A percentile compares a stretch with the other conserved stretches of the same genome.
phyloP scores from a whole-genome alignment of 805 yeast species.

The Lachancea mirantina region DNA sequence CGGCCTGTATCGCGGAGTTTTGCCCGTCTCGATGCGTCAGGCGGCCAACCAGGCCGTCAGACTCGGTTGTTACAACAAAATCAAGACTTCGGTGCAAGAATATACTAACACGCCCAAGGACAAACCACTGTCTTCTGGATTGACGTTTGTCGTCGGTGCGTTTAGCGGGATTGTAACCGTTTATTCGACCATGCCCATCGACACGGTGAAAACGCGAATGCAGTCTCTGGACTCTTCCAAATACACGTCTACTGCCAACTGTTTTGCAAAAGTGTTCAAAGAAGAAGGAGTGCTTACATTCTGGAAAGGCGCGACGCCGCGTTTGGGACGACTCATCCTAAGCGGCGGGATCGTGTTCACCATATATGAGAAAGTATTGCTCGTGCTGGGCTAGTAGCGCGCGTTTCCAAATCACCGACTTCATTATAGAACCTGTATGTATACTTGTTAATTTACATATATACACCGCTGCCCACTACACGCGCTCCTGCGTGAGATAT shows the following conservation, averaged over 20 bases:
- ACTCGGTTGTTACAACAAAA: conserved; percentile 84
- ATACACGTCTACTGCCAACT: conserved; percentile 71
- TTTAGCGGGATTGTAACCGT: conserved; percentile 86
- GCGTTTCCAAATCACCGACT: not conserved
- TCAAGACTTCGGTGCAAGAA: conserved; percentile 71
- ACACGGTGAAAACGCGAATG: conserved; percentile 95
- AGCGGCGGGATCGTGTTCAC: conserved; percentile 98
- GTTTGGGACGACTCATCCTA: conserved; percentile 82
- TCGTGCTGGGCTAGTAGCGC: conserved; percentile 19
- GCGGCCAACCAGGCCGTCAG: conserved; percentile 95
- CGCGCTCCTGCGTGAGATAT: conserved; percentile 24
- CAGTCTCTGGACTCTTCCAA: conserved; percentile 77
- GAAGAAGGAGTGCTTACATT: conserved; percentile 87
- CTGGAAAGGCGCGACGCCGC: conserved; percentile 98
- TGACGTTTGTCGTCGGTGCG: conserved; percentile 86
- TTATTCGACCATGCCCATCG: conserved; percentile 91
- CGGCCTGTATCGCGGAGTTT: conserved; percentile 81
- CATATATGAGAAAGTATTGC: conserved; percentile 84
- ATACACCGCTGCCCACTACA: conserved; percentile 18
- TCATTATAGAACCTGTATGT: too few relatives aligned
- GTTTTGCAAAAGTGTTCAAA: conserved; percentile 70
- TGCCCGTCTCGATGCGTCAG: conserved; percentile 92
- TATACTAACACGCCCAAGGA: conserved; percentile 58
- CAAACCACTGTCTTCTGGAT: conserved; percentile 65
- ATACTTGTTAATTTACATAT: conserved; percentile 4